Evolutionary conservation across 768 basidiomycete genomes (phyloP), one percentile per base, ranked within the genome.

Genomic region (Suillus bovinus): DNA sequence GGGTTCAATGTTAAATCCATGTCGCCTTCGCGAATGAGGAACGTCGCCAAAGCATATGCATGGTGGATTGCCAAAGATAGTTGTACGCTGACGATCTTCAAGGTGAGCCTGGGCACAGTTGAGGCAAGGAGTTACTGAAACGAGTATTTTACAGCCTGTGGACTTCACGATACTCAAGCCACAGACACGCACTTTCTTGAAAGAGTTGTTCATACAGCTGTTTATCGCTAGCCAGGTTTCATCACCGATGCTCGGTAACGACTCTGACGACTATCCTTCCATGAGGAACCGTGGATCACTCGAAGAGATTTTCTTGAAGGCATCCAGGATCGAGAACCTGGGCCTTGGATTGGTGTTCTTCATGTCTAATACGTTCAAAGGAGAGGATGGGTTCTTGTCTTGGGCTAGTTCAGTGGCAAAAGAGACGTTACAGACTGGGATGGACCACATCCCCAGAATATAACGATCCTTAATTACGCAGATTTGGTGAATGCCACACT

Each of bases 61-160:
- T 99, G 96, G 94, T 94, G 93, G 86, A 84, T 97, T 46, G 91
- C 93, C 5, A 94, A 94, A 73, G 92, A 90, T 64, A 86, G 84
- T 13, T 79, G 91, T 33, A 81, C 86, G 27, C 77, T 99, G 52
- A 80, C 84, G 1, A 84, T 97, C 9, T 78, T 99, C 61, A 98
- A 98, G 85, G 96, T 96, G 61, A 61, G 74, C 27, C 42, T 33
- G 6, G 24, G 39, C 20, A 3, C 60, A 27, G 17, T 22, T 34
- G 16, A 17, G 5, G 7, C 5, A 17, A 27, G 13, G 7, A 1
- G 8, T 39, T 59, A n/a, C 39, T 46, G 58, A 1, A 60, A 31
- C 10, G 9, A 41, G 24, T 20, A 27, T 65, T 9, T 52, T 20
- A 60, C 69, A 96, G 94, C 92, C 96, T 20, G 81, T 99, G 52